Conservation (phyloP, 805 yeast species). For the Myxozyma sirexii region DNA sequence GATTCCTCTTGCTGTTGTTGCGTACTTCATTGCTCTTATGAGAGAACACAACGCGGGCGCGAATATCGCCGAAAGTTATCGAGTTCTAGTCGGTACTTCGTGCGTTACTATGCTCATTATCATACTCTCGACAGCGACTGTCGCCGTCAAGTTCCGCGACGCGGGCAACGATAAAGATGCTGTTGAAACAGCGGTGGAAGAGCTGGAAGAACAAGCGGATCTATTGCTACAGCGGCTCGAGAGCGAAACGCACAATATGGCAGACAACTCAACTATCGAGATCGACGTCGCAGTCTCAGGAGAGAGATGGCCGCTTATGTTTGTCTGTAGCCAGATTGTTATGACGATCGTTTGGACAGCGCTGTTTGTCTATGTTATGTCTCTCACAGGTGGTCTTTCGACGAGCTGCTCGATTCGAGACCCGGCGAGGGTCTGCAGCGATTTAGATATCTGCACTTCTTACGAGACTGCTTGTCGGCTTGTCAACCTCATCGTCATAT, state of each 20-base stretch:
- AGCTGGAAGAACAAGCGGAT: constrained; percentile 6
- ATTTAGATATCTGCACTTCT: constrained; percentile 10
- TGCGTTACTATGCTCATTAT: constrained; percentile 5
- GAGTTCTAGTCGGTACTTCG: constrained; percentile 9
- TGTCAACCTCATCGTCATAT: constrained; percentile 23
- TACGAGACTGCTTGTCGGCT: constrained; percentile 21
- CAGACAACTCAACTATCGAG: background rate
- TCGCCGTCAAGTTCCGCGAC: constrained; percentile 5
- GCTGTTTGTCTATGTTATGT: constrained; percentile 27
- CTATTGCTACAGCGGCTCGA: background rate
- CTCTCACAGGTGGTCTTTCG: constrained; percentile 27
- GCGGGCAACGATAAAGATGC: constrained; percentile 1
- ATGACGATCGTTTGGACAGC: constrained; percentile 22
- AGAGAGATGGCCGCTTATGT: constrained; percentile 15
- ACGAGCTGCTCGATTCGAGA: constrained; percentile 23
- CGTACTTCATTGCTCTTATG: constrained; percentile 15
- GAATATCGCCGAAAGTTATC: constrained; percentile 9
- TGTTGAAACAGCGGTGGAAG: background rate
- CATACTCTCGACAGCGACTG: background rate
- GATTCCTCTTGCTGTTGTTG: constrained; percentile 20
- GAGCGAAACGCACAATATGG: background rate
- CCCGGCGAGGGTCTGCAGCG: constrained; percentile 10
- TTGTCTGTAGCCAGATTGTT: constrained; percentile 16
- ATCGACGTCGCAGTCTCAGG: constrained; percentile 2
- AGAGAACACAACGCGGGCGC: constrained; percentile 1